Evolutionary conservation across 176 grass and related monocot genomes (phyloP).

Genomic region (Oryza meridionalis): DNA sequence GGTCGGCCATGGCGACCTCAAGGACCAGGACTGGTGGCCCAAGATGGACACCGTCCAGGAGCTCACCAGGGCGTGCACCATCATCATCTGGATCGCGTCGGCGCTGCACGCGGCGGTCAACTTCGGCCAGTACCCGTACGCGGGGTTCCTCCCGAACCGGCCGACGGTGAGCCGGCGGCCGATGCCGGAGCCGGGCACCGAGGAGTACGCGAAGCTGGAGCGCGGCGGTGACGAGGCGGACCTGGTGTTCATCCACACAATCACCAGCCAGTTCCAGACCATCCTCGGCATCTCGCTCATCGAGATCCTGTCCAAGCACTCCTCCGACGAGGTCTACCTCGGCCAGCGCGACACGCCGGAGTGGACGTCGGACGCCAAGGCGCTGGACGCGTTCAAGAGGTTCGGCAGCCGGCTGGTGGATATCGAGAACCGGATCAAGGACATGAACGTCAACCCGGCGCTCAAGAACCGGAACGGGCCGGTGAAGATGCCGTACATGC

Average conservation of each 20-base stretch:
- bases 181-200: conserved; percentile 51
- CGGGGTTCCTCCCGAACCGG: conserved; percentile 73
- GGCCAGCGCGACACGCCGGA: conserved; percentile 74
- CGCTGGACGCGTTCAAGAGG: conserved; percentile 53
- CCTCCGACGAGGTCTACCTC: conserved; percentile 82
- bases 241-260: conserved; percentile 61
- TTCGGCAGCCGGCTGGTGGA: conserved; percentile 48
- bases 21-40: conserved; percentile 70
- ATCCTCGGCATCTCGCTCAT: conserved; percentile 75
- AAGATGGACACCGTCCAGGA: conserved; percentile 64
- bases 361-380: conserved; percentile 69
- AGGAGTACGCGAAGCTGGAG: conserved; percentile 45
- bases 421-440: conserved; percentile 57
- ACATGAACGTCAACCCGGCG: conserved; percentile 41
- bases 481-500: conserved; percentile 66
- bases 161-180: conserved; percentile 63
- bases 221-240: conserved; percentile 51
- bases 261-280: conserved; percentile 74
- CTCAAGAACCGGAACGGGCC: conserved; percentile 75
- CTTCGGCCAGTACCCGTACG: conserved; percentile 83
- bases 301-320: conserved; percentile 72
- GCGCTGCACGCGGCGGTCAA: conserved; percentile 83
- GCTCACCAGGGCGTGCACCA: conserved; percentile 67
- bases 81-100: conserved; percentile 78
- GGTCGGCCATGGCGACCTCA: conserved; percentile 76